Percentiles rank a stretch among this genome's conserved stretches.
phyloP scores from a whole-genome alignment of 2,329 filamentous ascomycete genomes.

The Diaporthe sp. region DNA sequence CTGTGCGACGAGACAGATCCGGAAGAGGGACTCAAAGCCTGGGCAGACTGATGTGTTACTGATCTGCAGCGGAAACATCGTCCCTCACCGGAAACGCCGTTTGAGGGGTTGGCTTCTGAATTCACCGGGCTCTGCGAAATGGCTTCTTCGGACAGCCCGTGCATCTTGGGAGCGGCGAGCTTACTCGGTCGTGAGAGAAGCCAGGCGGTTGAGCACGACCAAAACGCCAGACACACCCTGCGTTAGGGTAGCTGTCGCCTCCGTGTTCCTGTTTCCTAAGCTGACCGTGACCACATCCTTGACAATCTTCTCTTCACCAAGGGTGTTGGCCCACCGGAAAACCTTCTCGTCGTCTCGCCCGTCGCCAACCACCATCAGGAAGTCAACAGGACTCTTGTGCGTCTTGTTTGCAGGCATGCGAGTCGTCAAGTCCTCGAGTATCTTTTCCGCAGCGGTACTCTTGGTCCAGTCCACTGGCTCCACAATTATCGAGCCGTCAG shows the following conservation, averaged over 20 bases:
- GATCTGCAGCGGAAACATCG: not conserved
- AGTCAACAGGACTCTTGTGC: constrained; percentile 74
- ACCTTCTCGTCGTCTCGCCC: constrained; percentile 94
- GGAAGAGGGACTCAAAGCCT: no score
- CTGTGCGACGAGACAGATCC: not conserved
- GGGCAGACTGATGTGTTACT: not conserved
- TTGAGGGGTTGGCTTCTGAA: not conserved
- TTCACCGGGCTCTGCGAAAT: not conserved
- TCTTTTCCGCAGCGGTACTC: constrained; percentile 81
- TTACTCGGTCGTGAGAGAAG: constrained; percentile 34
- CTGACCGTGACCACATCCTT: constrained; percentile 87
- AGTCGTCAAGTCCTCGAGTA: constrained; percentile 73
- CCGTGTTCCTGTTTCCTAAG: constrained; percentile 87
- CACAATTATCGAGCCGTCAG: constrained; percentile 85
- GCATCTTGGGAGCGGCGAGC: not conserved
- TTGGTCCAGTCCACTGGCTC: constrained; percentile 92
- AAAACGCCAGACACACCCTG: constrained; percentile 90
- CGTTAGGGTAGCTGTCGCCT: constrained; percentile 86
- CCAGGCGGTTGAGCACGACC: constrained; percentile 42
- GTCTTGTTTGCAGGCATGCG: constrained; percentile 52
- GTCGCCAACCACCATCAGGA: constrained; percentile 90
- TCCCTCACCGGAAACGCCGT: not conserved
- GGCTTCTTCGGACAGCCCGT: not conserved
- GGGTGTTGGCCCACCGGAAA: constrained; percentile 91
- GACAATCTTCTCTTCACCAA: constrained; percentile 72